Evolutionary conservation across 331 rosid species (phyloP).

Genomic region (Quercus phellos): DNA sequence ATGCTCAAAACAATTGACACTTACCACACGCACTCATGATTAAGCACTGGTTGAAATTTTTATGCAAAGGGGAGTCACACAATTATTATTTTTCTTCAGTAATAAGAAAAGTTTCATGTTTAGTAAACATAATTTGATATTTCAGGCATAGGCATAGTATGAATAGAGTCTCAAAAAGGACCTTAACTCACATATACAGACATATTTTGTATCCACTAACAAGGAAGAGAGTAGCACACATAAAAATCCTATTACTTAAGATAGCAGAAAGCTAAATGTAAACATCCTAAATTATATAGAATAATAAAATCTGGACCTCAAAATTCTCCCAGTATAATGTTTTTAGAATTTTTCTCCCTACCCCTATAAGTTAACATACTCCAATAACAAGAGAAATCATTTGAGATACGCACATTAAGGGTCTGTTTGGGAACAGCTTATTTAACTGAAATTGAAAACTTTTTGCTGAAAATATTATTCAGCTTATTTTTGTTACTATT

Average conservation of each 20-base stretch:
- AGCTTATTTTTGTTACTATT: too few species aligned
- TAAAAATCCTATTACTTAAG: conserved; percentile 1
- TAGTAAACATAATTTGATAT: neutral
- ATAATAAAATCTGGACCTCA: neutral
- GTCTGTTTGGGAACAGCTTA: too few species aligned
- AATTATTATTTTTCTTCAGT: too few species aligned
- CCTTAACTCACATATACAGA: neutral
- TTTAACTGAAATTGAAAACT: too few species aligned
- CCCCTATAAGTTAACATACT: neutral
- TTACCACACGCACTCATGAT: neutral
- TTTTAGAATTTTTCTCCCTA: neutral
- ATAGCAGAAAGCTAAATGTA: neutral
- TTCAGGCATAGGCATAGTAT: neutral
- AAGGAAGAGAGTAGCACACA: neutral
- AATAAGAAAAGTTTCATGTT: neutral
- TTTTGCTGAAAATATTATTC: too few species aligned
- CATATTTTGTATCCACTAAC: neutral
- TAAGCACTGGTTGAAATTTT: neutral
- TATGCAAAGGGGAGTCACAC: too few species aligned
- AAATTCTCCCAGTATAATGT: neutral
- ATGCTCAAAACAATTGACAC: neutral
- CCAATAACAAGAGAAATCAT: neutral
- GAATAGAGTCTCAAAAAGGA: neutral
- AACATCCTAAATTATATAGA: neutral
- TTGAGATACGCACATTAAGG: neutral